A percentile compares a stretch with the other conserved stretches of the same genome.
Conservation (phyloP, 2,329 filamentous ascomycete species). For the Colletotrichum sp. region DNA sequence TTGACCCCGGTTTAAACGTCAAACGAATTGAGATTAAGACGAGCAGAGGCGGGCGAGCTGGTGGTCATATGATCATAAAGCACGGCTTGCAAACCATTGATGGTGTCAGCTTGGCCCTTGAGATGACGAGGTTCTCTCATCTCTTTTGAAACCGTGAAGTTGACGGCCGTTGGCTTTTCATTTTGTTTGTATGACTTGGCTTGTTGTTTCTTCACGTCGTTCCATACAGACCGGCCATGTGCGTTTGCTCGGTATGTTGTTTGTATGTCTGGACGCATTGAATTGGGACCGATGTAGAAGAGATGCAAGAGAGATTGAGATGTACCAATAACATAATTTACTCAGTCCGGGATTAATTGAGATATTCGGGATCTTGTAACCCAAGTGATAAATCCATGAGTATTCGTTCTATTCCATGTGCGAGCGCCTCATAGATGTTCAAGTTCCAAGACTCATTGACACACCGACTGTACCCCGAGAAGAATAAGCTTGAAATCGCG, state of each 20-base stretch:
- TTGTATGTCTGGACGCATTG: background rate
- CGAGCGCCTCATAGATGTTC: background rate
- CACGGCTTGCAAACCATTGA: background rate
- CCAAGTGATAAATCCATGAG: rapidly evolving
- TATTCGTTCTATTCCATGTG: background rate
- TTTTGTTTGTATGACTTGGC: background rate
- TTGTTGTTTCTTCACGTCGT: background rate
- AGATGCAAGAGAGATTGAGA: background rate
- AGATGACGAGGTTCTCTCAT: background rate
- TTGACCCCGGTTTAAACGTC: background rate
- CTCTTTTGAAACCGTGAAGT: background rate
- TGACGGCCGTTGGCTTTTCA: background rate
- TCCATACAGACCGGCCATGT: background rate
- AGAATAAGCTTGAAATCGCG: background rate
- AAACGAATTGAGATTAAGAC: background rate
- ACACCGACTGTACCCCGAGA: background rate
- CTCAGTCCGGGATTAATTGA: background rate
- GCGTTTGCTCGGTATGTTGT: background rate
- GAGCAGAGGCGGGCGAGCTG: background rate
- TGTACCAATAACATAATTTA: background rate
- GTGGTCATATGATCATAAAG: background rate
- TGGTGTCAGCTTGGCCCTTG: background rate
- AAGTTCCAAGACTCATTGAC: background rate
- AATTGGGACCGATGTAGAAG: background rate
- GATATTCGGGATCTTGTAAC: background rate